phyloP scores from a whole-genome alignment of 768 basidiomycete species.

The Mrakia gelida region DNA sequence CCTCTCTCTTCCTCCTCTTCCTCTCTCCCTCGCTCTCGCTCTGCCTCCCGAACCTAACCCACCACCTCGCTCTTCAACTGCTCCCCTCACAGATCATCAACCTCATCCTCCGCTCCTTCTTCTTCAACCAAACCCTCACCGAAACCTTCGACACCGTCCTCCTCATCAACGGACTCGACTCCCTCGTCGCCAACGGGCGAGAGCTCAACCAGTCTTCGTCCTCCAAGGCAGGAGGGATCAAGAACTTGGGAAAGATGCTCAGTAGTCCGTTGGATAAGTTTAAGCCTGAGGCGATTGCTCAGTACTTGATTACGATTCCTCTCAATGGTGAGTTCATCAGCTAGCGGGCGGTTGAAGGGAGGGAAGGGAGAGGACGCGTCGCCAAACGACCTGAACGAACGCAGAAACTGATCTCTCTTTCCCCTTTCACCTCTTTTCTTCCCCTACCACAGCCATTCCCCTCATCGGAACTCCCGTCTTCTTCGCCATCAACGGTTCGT shows the following conservation, averaged over 20 bases:
- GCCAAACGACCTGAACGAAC: background rate
- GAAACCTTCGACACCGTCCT: constrained; percentile 30
- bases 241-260: constrained; percentile 19
- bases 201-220: constrained; percentile 10
- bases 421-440: too few relatives aligned
- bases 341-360: background rate
- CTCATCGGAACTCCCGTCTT: constrained; percentile 28
- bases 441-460: constrained; percentile 17
- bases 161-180: constrained; percentile 21
- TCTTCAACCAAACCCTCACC: constrained; percentile 18
- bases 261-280: constrained; percentile 28
- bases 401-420: background rate
- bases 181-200: constrained; percentile 25
- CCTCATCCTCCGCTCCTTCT: constrained; percentile 23
- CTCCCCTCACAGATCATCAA: constrained; percentile 23
- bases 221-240: background rate
- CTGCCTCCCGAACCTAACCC: background rate
- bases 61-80: background rate
- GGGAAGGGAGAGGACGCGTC: background rate
- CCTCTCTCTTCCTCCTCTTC: background rate
- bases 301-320: constrained; percentile 7
- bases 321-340: constrained; percentile 1
- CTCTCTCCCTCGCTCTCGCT: background rate
- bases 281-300: constrained; percentile 21
- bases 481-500: constrained; percentile 25